phyloP scores from a whole-genome alignment of 208 protist species.

The Leishmania aethiopica region DNA sequence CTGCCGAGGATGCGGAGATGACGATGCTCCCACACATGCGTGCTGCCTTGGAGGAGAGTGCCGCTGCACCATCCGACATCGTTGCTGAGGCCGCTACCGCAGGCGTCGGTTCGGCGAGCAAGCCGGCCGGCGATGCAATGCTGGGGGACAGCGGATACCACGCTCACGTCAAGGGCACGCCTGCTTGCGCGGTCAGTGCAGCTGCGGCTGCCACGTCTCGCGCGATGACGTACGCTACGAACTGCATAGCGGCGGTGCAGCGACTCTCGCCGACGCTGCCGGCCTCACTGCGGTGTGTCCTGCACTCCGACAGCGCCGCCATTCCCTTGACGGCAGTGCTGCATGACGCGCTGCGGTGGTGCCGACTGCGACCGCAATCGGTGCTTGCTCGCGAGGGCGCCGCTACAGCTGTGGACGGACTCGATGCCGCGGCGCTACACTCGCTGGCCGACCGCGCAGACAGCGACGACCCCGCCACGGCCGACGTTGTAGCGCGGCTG shows the following conservation, averaged over 20 bases:
- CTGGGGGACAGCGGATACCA: too few species aligned
- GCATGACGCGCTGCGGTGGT: constrained; percentile 31
- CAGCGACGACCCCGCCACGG: not conserved
- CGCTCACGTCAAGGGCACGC: not conserved
- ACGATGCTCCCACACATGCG: not conserved
- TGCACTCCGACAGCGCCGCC: constrained; percentile 9
- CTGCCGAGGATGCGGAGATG: not conserved
- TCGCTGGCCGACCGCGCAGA: not conserved
- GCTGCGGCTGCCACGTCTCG: constrained; percentile 1
- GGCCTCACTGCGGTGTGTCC: not conserved
- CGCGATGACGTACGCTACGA: not conserved
- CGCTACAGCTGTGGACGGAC: not conserved
- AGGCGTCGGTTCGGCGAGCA: not conserved
- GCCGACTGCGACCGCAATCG: constrained; percentile 20
- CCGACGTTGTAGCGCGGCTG: not conserved
- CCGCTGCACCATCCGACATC: not conserved
- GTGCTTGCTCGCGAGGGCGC: not conserved
- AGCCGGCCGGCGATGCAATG: not conserved
- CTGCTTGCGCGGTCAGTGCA: not conserved
- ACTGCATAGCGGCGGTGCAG: constrained; percentile 3
- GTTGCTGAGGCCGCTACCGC: not conserved
- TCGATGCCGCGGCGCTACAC: not conserved
- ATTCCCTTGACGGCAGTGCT: constrained; percentile 8
- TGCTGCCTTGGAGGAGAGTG: not conserved
- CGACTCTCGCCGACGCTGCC: constrained; percentile 7